Conservation (phyloP, 805 yeast species). For the Teunomyces tritomae region DNA sequence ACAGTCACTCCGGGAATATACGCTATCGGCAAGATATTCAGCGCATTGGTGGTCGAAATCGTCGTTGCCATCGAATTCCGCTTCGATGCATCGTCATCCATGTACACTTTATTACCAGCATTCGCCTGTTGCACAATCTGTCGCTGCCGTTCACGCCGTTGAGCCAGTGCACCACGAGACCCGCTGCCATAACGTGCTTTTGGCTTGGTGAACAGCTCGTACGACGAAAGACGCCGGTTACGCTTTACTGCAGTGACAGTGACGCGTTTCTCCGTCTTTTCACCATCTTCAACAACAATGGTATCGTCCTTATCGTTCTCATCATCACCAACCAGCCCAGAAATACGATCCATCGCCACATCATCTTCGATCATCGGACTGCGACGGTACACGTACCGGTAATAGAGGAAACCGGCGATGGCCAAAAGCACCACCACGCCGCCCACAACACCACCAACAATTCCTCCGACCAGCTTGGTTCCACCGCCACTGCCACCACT, state of each 20-base stretch:
- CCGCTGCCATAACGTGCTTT: conserved; percentile 18
- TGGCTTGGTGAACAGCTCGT: conserved; percentile 45
- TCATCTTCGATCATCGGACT: conserved; percentile 32
- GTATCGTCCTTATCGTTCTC: conserved; percentile 7
- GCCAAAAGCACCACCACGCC: conserved; percentile 63
- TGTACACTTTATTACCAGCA: conserved; percentile 12
- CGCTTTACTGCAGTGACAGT: neutral
- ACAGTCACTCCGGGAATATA: conserved; percentile 92
- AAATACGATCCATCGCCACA: conserved; percentile 10
- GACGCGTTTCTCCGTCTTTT: conserved; percentile 3
- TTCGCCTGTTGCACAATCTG: conserved; percentile 14
- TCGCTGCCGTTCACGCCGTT: conserved; percentile 14
- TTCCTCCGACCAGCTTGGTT: conserved; percentile 42
- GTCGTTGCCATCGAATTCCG: conserved; percentile 56
- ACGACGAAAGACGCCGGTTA: conserved; percentile 31
- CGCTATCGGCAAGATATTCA: conserved; percentile 87
- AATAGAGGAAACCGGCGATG: conserved; percentile 39
- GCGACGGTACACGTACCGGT: conserved; percentile 30
- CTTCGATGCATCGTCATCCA: conserved; percentile 15
- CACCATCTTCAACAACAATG: conserved; percentile 7
- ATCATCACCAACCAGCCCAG: conserved; percentile 1
- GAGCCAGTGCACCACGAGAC: conserved; percentile 3
- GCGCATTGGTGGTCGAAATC: conserved; percentile 68
- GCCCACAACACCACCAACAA: conserved; percentile 65
- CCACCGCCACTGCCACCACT: conserved; percentile 6